Percentiles rank a stretch among this genome's conserved stretches.
Conservation (phyloP, 2,329 filamentous ascomycete species). For the Hypoxylon sp. region DNA sequence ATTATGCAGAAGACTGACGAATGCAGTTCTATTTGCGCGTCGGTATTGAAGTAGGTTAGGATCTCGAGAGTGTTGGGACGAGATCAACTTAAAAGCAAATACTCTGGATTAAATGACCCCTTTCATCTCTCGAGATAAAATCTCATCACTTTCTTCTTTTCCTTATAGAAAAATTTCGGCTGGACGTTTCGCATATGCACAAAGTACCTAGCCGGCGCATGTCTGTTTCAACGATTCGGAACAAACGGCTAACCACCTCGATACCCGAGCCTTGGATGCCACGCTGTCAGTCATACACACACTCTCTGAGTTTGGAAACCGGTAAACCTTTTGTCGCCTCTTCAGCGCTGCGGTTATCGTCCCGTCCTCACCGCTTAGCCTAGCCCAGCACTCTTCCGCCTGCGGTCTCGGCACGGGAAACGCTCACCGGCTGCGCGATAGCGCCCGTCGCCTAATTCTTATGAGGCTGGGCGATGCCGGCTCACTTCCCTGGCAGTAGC, state of each 20-base stretch:
- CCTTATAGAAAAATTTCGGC: neutral
- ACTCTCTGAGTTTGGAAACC: neutral
- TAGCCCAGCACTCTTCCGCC: neutral
- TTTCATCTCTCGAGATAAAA: neutral
- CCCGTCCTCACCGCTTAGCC: constrained; percentile 15
- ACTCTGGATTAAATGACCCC: neutral
- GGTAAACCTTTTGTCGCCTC: neutral
- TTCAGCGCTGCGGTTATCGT: neutral
- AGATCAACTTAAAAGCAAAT: neutral
- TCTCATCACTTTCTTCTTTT: neutral
- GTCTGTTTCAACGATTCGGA: neutral
- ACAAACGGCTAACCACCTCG: neutral
- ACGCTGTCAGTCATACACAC: constrained; percentile 4
- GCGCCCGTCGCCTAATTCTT: neutral
- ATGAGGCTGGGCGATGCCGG: neutral
- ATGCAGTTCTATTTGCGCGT: neutral
- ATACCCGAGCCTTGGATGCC: neutral
- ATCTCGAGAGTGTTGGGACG: neutral
- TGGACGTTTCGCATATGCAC: neutral
- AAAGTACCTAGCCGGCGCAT: neutral
- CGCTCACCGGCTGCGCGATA: neutral
- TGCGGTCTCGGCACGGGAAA: neutral
- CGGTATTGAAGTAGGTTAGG: neutral
- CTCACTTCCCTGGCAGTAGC: constrained; percentile 7
- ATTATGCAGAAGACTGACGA: neutral